Evolutionary conservation across 345 rosid genomes (phyloP).

Genomic region (Brassica rapa): DNA sequence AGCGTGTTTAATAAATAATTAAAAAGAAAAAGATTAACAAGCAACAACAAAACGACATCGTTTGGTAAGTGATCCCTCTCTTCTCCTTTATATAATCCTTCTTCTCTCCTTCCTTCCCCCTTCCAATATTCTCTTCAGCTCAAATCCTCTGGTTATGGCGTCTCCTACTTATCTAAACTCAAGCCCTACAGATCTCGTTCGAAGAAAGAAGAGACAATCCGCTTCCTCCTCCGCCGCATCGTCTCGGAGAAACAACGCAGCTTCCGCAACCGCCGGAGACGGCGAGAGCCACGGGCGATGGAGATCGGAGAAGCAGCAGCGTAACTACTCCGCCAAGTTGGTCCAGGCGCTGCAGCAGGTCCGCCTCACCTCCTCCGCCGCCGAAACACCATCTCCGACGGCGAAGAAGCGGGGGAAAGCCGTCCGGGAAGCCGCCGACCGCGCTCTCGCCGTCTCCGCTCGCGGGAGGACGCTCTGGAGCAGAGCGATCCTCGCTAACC

Average conservation of each 20-base stretch:
- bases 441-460: constrained; percentile 78
- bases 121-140: constrained; percentile 1
- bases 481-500: constrained; percentile 76
- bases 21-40: background rate
- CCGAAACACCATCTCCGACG: constrained; percentile 57
- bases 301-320: constrained; percentile 81
- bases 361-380: constrained; percentile 40
- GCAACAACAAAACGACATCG: constrained; percentile 14
- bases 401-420: constrained; percentile 67
- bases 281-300: constrained; percentile 46
- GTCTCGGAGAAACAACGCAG: background rate
- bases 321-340: constrained; percentile 76
- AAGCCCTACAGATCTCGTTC: constrained; percentile 20
- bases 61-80: background rate
- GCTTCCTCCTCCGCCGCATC: constrained; percentile 15
- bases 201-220: constrained; percentile 32
- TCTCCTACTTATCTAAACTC: background rate
- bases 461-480: constrained; percentile 89
- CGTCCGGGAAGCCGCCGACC: constrained; percentile 85
- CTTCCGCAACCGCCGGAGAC: background rate
- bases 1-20: background rate
- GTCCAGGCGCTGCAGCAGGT: constrained; percentile 72
- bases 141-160: constrained; percentile 28
- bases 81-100: constrained; percentile 5
- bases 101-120: background rate